A percentile compares a stretch with the other conserved stretches of the same genome.
These are phyloP conservation scores for Persicaria tinctoria DNA, from an alignment of 148 eudicot species.

Conservation along the genomic window DNA sequence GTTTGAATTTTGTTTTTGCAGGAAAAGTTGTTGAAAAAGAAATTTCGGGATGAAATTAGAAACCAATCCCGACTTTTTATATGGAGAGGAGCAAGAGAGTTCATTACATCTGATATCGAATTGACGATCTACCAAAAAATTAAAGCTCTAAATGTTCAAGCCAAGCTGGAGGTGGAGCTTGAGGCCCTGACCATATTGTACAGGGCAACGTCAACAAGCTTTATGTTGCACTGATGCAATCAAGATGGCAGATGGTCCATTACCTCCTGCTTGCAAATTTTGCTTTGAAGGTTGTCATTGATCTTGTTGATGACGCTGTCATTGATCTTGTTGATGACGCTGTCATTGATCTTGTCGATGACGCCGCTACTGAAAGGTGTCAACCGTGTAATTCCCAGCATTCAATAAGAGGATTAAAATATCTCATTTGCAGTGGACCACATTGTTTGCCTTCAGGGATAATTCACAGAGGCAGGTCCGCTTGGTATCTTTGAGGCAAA, in stretches of 20 bases:
- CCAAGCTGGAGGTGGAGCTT: slow-evolving; percentile 65
- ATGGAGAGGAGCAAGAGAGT: too few species aligned
- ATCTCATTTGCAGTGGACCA: slow-evolving; percentile 60
- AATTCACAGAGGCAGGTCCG: slow-evolving; percentile 58
- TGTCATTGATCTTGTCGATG: too few species aligned
- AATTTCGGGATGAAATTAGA: too few species aligned
- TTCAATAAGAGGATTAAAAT: slow-evolving; percentile 44
- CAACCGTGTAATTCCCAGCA: slow-evolving; percentile 45
- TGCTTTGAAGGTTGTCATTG: slow-evolving; percentile 71
- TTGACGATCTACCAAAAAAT: too few species aligned
- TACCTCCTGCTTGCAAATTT: slow-evolving; percentile 89
- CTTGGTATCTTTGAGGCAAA: slow-evolving; percentile 78
- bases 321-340: slow-evolving; percentile 52
- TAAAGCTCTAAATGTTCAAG: too few species aligned
- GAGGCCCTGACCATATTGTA: slow-evolving; percentile 64
- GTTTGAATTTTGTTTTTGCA: too few species aligned
- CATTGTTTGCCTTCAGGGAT: slow-evolving; percentile 68
- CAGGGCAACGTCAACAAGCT: slow-evolving; percentile 71
- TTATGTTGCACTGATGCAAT: slow-evolving; percentile 60
- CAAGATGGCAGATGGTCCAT: slow-evolving; percentile 70
- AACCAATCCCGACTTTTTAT: too few species aligned
- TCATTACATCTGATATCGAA: too few species aligned
- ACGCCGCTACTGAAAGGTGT: slow-evolving; percentile 43
- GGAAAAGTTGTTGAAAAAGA: too few species aligned
- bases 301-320: too few species aligned